Base-by-base conservation (phyloP, 1,284 basidiomycete genomes). In the Pterula multifida region DNA sequence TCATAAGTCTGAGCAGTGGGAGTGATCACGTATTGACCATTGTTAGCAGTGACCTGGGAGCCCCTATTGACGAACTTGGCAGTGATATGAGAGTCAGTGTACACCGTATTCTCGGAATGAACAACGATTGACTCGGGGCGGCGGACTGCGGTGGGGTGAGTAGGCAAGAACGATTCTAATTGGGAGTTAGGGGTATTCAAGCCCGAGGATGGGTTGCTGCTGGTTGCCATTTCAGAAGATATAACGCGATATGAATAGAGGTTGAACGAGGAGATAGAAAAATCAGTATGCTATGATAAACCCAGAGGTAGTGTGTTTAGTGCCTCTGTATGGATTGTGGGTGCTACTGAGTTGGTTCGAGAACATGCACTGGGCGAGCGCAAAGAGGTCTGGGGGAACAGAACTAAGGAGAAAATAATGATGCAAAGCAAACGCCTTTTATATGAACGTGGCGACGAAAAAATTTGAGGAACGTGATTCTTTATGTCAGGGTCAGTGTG, bases 101-200 rank as follows among this genome's bases (percentile, higher is more conserved):
- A 96, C 46, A 71, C 65, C 22, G 90, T 90, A 63, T 84, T 81
- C 60, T 87, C 84, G 50, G 85, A 85, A 65, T 91, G 83, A 60
- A 96, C 90, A 57, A 81, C 78, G 70, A 97, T 80, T 6, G 9
- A 17, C 45, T 82, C 74, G 53, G 80, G 76, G 55, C 83, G 80
- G 63, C 90, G 84, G 52, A 72, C 82, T 45, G 92, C 83, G 53
- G 89, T 94, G 50, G 92, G 88, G 65, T 96, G 92, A 60, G 93
- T 70, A 24, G 80, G 75, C 52, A 79, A 66, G 55, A 78, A 60
- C 26, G 76, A 76, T 65, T 83, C 79, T 60, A 82, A 73, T 60
- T 79, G 70, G 54, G 78, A 78, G 54, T 78, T 73, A 56, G 78
- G 78, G 53, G 81, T 82, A 66, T 70, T 80, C 65, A 76, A 78